Percentiles rank a stretch among this genome's conserved stretches.
These are phyloP conservation scores for Pseudogymnoascus sp. DNA, from an alignment of 2,329 filamentous ascomycete species.

Conservation along the genomic window DNA sequence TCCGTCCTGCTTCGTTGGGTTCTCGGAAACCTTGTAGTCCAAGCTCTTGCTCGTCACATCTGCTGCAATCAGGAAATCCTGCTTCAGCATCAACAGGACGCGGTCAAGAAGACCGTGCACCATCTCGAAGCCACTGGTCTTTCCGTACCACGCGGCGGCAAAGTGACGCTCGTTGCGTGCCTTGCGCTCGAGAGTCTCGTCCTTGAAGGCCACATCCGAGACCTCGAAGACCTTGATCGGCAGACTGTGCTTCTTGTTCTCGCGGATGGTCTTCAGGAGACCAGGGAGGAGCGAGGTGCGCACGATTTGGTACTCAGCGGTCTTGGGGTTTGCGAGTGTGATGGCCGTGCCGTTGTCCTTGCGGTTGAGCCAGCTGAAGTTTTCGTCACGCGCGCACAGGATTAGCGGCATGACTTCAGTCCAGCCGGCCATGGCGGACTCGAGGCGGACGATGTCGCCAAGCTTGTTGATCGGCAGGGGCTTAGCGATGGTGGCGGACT, in stretches of 20 bases:
- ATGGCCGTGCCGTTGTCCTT: conserved; percentile 82
- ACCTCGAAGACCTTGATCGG: conserved; percentile 92
- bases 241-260: conserved; percentile 83
- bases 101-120: conserved; percentile 92
- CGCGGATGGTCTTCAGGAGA: conserved; percentile 84
- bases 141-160: conserved; percentile 91
- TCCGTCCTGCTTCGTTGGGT: conserved; percentile 55
- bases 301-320: conserved; percentile 86
- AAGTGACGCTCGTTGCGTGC: conserved; percentile 91
- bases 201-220: conserved; percentile 88
- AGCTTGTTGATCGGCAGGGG: conserved; percentile 92
- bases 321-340: conserved; percentile 86
- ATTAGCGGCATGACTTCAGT: conserved; percentile 93
- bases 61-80: conserved; percentile 68
- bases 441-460: conserved; percentile 78
- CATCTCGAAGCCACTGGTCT: conserved; percentile 88
- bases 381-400: conserved; percentile 95
- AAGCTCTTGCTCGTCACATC: conserved; percentile 46
- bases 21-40: conserved; percentile 46
- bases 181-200: conserved; percentile 71
- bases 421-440: conserved; percentile 93
- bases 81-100: conserved; percentile 84
- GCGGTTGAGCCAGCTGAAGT: conserved; percentile 91
- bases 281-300: conserved; percentile 80
- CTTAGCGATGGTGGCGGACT: conserved; percentile 77